Evolutionary conservation across 2,329 filamentous ascomycete genomes (phyloP).

Genomic region (Aspergillus ibericus): DNA sequence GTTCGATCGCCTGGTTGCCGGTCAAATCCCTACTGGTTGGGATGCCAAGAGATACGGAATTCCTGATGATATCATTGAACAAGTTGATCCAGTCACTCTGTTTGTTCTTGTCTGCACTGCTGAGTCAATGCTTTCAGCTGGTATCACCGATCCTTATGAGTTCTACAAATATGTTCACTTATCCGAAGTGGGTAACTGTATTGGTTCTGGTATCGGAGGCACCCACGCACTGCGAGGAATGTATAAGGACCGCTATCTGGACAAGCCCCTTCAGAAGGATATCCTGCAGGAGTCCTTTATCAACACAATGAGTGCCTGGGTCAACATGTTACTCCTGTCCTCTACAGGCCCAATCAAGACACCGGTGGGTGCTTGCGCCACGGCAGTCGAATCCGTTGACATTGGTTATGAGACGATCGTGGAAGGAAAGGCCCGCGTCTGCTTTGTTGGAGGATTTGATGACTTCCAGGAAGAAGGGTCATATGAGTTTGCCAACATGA

Average conservation of each 20-base stretch:
- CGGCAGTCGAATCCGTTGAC: slow-evolving; percentile 93
- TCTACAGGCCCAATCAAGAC: slow-evolving; percentile 99
- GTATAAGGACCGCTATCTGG: slow-evolving; percentile 96
- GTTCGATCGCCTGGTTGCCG: slow-evolving; percentile 95
- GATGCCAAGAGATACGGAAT: slow-evolving; percentile 94
- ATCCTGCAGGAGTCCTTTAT: slow-evolving; percentile 99
- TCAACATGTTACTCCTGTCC: slow-evolving; percentile 97
- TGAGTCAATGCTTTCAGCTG: slow-evolving; percentile 84
- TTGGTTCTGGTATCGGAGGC: slow-evolving; percentile 98
- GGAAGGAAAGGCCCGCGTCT: slow-evolving; percentile 95
- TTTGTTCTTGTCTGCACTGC: slow-evolving; percentile 93
- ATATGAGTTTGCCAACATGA: slow-evolving; percentile 99
- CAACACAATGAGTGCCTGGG: slow-evolving; percentile 99
- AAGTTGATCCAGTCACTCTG: slow-evolving; percentile 94
- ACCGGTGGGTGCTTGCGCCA: slow-evolving; percentile 94
- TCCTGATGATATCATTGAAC: slow-evolving; percentile 94
- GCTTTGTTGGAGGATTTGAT: slow-evolving; percentile 97
- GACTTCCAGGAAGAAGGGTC: slow-evolving; percentile 99
- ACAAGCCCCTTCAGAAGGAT: slow-evolving; percentile 97
- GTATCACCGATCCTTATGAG: slow-evolving; percentile 98
- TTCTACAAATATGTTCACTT: slow-evolving; percentile 99
- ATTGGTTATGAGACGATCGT: slow-evolving; percentile 98
- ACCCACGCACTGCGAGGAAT: slow-evolving; percentile 88
- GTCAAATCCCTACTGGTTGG: slow-evolving; percentile 96
- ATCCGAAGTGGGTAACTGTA: slow-evolving; percentile 95